A percentile compares a stretch with the other conserved stretches of the same genome.
Evolutionary conservation across 306 rosid genomes (phyloP).

Genomic region (Quercus dentata): DNA sequence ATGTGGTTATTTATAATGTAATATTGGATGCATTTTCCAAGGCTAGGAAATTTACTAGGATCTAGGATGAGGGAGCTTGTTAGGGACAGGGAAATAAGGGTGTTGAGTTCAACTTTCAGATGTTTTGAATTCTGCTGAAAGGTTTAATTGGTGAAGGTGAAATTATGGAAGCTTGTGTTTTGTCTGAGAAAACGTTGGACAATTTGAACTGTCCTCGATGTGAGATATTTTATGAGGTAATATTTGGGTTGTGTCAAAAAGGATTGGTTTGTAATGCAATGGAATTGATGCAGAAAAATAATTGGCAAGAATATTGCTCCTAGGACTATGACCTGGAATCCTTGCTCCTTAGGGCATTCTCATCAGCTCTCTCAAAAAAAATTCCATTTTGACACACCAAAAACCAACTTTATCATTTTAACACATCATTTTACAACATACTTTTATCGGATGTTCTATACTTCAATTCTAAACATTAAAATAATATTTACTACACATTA

Average conservation of each 20-base stretch:
- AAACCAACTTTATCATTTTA: no score
- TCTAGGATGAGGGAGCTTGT: slow-evolving; percentile 38
- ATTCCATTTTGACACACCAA: no score
- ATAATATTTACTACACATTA: no score
- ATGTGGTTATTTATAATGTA: slow-evolving; percentile 58
- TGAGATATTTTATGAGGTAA: slow-evolving; percentile 48
- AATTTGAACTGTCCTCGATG: slow-evolving; percentile 37
- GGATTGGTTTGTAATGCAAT: slow-evolving; percentile 45
- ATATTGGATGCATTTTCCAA: slow-evolving; percentile 47
- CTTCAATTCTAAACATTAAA: no score
- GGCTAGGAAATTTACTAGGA: slow-evolving; percentile 30
- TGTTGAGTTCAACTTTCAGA: slow-evolving; percentile 50
- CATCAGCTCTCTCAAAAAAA: no score
- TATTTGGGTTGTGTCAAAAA: slow-evolving; percentile 52
- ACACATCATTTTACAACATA: no score
- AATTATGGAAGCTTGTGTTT: slow-evolving; percentile 46
- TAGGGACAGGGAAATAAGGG: slow-evolving; percentile 56
- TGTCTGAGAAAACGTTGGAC: slow-evolving; percentile 63
- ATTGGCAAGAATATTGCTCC: slow-evolving; percentile 41
- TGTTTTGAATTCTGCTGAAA: slow-evolving; percentile 54
- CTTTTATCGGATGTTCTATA: no score
- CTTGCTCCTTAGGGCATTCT: slow-evolving; percentile 27
- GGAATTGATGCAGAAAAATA: slow-evolving; percentile 46
- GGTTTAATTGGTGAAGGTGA: slow-evolving; percentile 54
- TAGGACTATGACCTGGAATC: slow-evolving; percentile 56